A percentile compares a stretch with the other conserved stretches of the same genome.
Conservation (phyloP, 2,329 filamentous ascomycete species). For the Fusarium compactum region DNA sequence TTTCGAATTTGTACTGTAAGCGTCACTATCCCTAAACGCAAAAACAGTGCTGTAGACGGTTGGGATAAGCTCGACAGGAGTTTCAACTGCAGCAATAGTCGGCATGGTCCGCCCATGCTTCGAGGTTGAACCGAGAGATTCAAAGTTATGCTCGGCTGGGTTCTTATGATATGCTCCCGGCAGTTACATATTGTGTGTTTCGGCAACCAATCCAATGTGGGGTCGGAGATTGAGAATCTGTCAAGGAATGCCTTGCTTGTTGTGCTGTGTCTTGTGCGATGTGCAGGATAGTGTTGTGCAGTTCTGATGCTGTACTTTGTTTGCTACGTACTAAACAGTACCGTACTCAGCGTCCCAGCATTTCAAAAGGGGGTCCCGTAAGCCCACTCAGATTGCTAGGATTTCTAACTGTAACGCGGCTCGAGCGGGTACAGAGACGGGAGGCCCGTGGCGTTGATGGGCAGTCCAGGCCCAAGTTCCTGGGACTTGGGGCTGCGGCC, state of each 20-base stretch:
- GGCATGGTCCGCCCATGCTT: conserved; percentile 11
- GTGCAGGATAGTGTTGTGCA: not conserved
- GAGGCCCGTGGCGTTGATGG: conserved; percentile 44
- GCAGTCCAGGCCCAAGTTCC: conserved; percentile 46
- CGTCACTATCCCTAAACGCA: not conserved
- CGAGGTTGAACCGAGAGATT: conserved; percentile 19
- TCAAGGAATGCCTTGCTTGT: conserved; percentile 34
- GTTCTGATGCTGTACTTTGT: conserved; percentile 13
- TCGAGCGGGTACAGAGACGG: conserved; percentile 45
- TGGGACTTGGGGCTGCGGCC: conserved; percentile 36
- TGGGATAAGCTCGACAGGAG: not conserved
- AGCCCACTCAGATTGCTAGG: conserved; percentile 24
- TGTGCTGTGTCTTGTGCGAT: conserved; percentile 8
- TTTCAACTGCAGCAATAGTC: not conserved
- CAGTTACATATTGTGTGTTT: conserved; percentile 32
- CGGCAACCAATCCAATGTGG: conserved; percentile 33
- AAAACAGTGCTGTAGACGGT: not conserved
- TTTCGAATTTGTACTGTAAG: conserved; percentile 11
- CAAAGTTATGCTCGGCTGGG: not conserved
- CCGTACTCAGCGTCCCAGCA: conserved; percentile 15
- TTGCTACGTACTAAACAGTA: conserved; percentile 14
- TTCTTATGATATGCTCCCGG: conserved; percentile 22
- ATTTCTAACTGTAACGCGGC: conserved; percentile 39
- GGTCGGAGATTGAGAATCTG: conserved; percentile 28
- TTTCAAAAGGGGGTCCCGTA: conserved; percentile 24